phyloP scores from a whole-genome alignment of 192 early-diverging fungal genomes.

The Coemansia sp. region DNA sequence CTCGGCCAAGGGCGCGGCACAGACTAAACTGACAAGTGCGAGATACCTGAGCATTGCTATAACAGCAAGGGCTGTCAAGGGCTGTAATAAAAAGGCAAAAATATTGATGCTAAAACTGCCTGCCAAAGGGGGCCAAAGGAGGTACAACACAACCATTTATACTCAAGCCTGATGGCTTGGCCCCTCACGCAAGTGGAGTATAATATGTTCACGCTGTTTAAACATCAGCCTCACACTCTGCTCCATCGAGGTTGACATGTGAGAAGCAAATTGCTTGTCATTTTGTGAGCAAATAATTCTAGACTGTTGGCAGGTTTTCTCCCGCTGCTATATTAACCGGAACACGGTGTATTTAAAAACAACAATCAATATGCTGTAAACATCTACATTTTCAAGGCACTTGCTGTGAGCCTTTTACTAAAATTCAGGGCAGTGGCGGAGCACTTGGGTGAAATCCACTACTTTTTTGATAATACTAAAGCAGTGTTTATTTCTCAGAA shows the following conservation, averaged over 20 bases:
- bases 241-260: no score
- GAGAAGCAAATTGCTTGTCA: no score
- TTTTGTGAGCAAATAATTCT: no score
- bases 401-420: no score
- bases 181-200: neutral
- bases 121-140: neutral
- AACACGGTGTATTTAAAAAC: no score
- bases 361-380: no score
- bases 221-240: no score
- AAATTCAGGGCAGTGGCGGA: no score
- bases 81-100: neutral
- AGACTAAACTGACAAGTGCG: neutral
- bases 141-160: neutral
- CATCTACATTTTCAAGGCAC: no score
- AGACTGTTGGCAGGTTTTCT: no score
- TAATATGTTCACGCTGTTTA: neutral
- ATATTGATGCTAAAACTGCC: neutral
- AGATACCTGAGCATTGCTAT: neutral
- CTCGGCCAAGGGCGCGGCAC: neutral
- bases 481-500: neutral
- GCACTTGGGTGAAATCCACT: no score
- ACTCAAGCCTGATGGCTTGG: neutral
- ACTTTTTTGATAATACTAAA: neutral
- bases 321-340: no score
- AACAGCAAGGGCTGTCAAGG: neutral